A percentile compares a stretch with the other conserved stretches of the same genome.
Conservation (phyloP, 2,329 filamentous ascomycete genomes). For the Botryosphaeria dothidea region DNA sequence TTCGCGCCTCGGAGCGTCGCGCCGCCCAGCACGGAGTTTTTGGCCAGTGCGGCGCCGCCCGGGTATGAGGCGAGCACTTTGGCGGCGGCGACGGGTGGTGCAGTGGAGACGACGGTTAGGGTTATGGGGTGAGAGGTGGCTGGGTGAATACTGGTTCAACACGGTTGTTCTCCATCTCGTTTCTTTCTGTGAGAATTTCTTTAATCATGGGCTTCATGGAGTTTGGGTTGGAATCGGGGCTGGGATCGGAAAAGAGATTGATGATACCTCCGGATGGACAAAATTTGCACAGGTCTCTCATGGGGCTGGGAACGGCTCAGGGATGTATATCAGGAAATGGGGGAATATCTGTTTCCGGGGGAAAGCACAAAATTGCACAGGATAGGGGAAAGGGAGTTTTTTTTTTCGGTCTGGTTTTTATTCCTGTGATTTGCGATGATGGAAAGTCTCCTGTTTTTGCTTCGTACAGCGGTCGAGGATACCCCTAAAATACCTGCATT, state of each 20-base stretch:
- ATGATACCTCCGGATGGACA: no score
- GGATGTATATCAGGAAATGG: no score
- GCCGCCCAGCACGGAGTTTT: not conserved
- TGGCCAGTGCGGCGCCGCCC: not conserved
- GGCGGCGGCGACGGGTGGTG: not conserved
- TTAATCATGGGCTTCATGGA: not conserved
- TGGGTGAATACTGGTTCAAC: not conserved
- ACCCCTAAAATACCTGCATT: not conserved
- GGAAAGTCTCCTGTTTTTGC: not conserved
- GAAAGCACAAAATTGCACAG: not conserved
- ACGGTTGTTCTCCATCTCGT: not conserved
- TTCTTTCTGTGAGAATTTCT: not conserved
- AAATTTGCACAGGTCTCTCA: no score
- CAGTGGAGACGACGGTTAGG: not conserved
- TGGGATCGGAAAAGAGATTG: not conserved
- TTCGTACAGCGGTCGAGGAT: not conserved
- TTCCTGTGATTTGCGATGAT: no score
- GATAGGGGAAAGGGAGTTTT: not conserved
- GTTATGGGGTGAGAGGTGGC: not conserved
- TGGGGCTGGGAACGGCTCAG: no score
- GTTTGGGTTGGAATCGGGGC: not conserved
- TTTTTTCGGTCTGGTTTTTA: not conserved
- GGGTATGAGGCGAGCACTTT: not conserved
- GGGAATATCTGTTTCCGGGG: no score
- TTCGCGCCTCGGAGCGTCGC: slow-evolving; percentile 1